Evolutionary conservation across 192 early-diverging fungal species (phyloP), one percentile per base, ranked within the genome.

Genomic region (Umbelopsis ramanniana): DNA sequence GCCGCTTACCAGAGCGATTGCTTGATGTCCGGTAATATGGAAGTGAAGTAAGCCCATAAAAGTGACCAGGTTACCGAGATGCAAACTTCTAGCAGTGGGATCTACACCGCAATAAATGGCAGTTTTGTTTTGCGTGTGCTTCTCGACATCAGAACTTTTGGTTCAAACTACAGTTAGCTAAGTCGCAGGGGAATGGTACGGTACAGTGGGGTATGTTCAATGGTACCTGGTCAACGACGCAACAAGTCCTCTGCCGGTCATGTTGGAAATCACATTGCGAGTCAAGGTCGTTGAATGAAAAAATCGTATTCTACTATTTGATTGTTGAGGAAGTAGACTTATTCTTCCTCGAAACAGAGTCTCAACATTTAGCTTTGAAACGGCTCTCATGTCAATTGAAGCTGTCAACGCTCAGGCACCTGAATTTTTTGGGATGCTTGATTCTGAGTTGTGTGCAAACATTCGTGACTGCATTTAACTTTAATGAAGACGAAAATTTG

Each of bases 71-170:
- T 97, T 98, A 22, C 97, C 97, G 15, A 96, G 80, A 72, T 98
- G 97, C 24, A 97, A 80, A 72, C 90, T 92, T n/a, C 76, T 77
- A 22, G 97, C 97, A 0, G 95, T 98, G 12, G 97, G 97, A 75
- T 98, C 97, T 29, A 98, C 90, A 46, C 97, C 97, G 76, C 91
- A 90, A 77, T 98, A 98, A 33, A 96, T 81, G 3, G 87, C 74
- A 7, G 88, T 85, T 7, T 81, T 82, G 11, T 72, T 74, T 4
- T 83, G 72, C 33, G 82, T 82, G n/a, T 79, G 79, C 11, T 82
- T 71, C 29, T 77, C 69, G 0, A 89, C 38, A 60, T 83, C 85
- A 9, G 85, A 68, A 57, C 88, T 88, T 52, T 22, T 6, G 1
- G 66, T 17, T 11, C 6, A 43, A 43, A 43, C 11, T 43, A 12